Conservation (phyloP, 2,329 filamentous ascomycete species). For the Alternaria arborescens region DNA sequence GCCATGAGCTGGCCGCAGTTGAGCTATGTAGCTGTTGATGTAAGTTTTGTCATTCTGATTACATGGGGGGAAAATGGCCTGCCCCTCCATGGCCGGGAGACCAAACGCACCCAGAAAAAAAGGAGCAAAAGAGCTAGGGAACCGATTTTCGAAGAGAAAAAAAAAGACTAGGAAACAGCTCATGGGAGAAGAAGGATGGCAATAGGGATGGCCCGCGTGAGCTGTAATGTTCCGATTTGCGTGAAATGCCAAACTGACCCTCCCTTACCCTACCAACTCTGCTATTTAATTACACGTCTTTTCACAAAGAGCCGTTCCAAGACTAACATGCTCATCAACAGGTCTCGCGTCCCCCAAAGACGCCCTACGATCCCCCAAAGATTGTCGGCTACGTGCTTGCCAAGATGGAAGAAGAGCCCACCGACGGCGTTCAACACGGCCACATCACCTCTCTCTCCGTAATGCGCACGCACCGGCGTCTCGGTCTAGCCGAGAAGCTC, state of each 20-base stretch:
- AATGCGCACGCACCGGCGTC: conserved; percentile 90
- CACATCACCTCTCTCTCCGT: conserved; percentile 96
- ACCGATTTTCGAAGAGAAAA: not conserved
- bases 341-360: conserved; percentile 78
- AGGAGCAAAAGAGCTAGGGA: not conserved
- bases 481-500: conserved; percentile 95
- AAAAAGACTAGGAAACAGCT: not conserved
- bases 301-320: too few species aligned
- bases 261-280: too few species aligned
- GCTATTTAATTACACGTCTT: too few species aligned
- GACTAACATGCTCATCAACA: conserved; percentile 24
- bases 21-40: conserved; percentile 93
- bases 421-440: conserved; percentile 89
- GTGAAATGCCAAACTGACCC: too few species aligned
- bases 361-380: conserved; percentile 89
- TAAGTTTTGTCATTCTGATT: conserved; percentile 38
- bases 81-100: not conserved
- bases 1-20: conserved; percentile 97
- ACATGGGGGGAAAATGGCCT: not conserved
- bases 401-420: conserved; percentile 98
- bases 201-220: too few species aligned
- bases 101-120: not conserved
- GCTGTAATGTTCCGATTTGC: too few species aligned
- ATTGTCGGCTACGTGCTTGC: conserved; percentile 99
- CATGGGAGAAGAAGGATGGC: too few species aligned